Evolutionary conservation across 371 early-diverging fungal genomes (phyloP), one percentile per base, ranked within the genome.

Genomic region (Mucor plumbeus): DNA sequence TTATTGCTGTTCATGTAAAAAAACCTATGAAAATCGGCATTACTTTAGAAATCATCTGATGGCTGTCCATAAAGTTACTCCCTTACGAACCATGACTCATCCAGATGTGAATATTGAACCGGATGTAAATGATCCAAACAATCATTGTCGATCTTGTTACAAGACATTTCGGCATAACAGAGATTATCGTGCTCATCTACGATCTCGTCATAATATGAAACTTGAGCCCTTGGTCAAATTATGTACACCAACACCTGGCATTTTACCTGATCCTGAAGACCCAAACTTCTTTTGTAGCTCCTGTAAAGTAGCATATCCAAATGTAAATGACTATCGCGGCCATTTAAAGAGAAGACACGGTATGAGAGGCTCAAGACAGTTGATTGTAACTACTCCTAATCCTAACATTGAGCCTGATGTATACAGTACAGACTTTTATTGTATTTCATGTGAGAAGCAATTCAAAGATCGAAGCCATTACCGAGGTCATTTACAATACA

Each of bases 1-100:
- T 34, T 44, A 60, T 15, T 60, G 60, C 44, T 41, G 26, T 5
- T 40, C 60, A n/a, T 60, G 60, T 31, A 14, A 43, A 4, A 31
- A n/a, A 7, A 43, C 40, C 1, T 60, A 26, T 43, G 60, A 19
- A 0, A 40, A 5, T 44, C 17, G 44, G 26, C 55, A 55, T 7
- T 35, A 15, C 5, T 55, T 34, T 17, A 34, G 33, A 35, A 55
- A 55, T 7, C 55, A 55, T 35, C 3, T 55, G 34, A n/a, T 31
- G 35, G 34, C 33, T 8, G 33, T 31, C 13, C 55, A 55, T 33
- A 55, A 55, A 33, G 55, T 55, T 3, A 31, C 33, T 13, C 55
- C 55, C 31, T 15, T 55, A n/a, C 33, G 55, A 34, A 55, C 34
- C 55, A 34, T 55, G 55, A 50, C 50, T 10, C 26, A 50, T 26